Evolutionary conservation across 805 yeast genomes (phyloP), one percentile per base, ranked within the genome.

Genomic region (Pichia exigua): DNA sequence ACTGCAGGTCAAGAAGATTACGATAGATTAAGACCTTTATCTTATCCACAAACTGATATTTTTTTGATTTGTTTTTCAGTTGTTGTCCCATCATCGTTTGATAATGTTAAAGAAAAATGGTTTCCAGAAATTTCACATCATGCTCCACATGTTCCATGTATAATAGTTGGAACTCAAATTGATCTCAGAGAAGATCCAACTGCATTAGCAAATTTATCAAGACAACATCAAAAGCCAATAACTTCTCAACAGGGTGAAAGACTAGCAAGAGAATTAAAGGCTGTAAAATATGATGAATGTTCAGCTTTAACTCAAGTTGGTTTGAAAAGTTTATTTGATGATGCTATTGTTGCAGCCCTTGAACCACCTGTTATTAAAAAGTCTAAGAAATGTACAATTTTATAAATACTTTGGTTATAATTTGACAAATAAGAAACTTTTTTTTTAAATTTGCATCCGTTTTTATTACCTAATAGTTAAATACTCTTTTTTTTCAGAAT

Each of bases 1-100:
- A 92, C 99, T 38, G 99, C 99, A 28, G 99, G 99, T 48, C 99
- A 92, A 76, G 99, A 92, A 79, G 99, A 92, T 76, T 92, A 94
- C 70, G 99, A 92, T 74, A 82, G 99, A 67, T 76, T 92, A 66
- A 87, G 99, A 73, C 99, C 99, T 10, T 79, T 94, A 62, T 85
- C 95, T 52, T 92, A 92, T 70, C 98, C 99, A 18, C 94, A 95
- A 50, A 94, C 99, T 6, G 99, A 92, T 70, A 97, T 92, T 45
- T 92, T 92, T 66, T 76, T 92, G 61, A 96, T 92, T 53, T 94
- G 99, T 72, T 92, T 94, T 72, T 85, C 95, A 39, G 97, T 94
- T 54, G 91, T 95, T 59, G 90, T 96, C 15, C 99, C 98, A 35
- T 95, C 99, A 39, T 85, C 95, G 21, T 94, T 92, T 69, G 98